Evolutionary conservation across 2,329 filamentous ascomycete genomes (phyloP).

Genomic region (Scopulariopsis brevicaulis): DNA sequence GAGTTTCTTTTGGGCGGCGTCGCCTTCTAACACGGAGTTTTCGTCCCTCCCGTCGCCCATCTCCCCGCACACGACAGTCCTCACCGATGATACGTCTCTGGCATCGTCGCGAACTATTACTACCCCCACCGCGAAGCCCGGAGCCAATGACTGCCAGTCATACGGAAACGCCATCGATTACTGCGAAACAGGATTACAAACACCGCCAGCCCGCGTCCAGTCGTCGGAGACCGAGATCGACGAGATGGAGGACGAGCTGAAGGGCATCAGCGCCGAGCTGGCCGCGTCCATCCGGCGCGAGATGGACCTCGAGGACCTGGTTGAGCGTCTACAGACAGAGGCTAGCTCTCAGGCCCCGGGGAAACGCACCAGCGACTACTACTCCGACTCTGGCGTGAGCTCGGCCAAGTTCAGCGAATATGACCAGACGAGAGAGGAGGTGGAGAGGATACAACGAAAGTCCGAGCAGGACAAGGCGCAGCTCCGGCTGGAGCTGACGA

Average conservation of each 20-base stretch:
- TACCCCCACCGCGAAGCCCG: conserved; percentile 11
- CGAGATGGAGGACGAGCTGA: conserved; percentile 89
- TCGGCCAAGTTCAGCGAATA: conserved; percentile 66
- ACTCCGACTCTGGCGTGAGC: conserved; percentile 88
- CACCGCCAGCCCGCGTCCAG: conserved; percentile 27
- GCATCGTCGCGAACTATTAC: neutral
- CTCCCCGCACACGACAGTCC: conserved; percentile 27
- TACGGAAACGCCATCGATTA: conserved; percentile 32
- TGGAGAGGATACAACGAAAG: conserved; percentile 72
- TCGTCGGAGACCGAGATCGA: conserved; percentile 49
- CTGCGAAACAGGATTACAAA: conserved; percentile 39
- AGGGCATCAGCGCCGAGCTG: conserved; percentile 85
- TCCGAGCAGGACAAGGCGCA: conserved; percentile 87
- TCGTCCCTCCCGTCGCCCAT: conserved; percentile 43
- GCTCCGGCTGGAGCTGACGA: conserved; percentile 72
- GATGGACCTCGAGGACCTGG: conserved; percentile 91
- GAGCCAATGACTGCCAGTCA: conserved; percentile 18
- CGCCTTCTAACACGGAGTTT: conserved; percentile 35
- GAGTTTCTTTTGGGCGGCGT: conserved; percentile 36
- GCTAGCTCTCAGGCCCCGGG: conserved; percentile 44
- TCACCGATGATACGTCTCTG: conserved; percentile 16
- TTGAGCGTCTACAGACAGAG: conserved; percentile 80
- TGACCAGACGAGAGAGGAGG: conserved; percentile 54
- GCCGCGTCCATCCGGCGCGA: conserved; percentile 87
- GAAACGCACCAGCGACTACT: conserved; percentile 90